Percentiles rank a stretch among this genome's conserved stretches.
Conservation (phyloP, 2,329 filamentous ascomycete genomes). For the Myriosclerotinia scirpicola region DNA sequence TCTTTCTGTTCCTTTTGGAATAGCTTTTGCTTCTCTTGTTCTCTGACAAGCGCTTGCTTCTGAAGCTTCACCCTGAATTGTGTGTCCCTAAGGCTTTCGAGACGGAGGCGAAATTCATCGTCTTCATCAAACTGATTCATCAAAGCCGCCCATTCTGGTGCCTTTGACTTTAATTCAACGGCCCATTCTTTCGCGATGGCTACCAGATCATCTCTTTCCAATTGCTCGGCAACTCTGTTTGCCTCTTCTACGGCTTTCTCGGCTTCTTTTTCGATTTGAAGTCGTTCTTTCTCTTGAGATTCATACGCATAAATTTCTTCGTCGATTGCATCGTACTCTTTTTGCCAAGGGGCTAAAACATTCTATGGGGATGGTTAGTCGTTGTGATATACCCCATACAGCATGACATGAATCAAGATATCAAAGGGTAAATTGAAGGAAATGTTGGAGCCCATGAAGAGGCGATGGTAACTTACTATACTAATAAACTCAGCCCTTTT, state of each 20-base stretch:
- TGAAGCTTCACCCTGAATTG: constrained; percentile 24
- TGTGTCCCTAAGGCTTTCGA: constrained; percentile 25
- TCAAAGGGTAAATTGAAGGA: too few relatives aligned
- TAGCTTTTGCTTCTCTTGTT: constrained; percentile 17
- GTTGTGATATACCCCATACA: background rate
- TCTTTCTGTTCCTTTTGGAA: constrained; percentile 17
- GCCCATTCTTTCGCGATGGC: constrained; percentile 11
- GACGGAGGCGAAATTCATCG: constrained; percentile 16
- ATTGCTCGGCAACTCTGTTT: constrained; percentile 26
- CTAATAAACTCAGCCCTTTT: constrained; percentile 29
- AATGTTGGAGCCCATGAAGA: background rate
- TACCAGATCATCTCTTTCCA: constrained; percentile 25
- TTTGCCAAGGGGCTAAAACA: constrained; percentile 32
- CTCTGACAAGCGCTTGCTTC: constrained; percentile 19
- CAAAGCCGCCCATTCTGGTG: constrained; percentile 19
- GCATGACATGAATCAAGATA: background rate
- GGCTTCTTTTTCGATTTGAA: constrained; percentile 27
- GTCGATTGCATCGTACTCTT: constrained; percentile 36
- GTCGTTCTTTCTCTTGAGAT: constrained; percentile 27
- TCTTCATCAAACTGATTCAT: constrained; percentile 17
- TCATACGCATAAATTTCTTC: constrained; percentile 35
- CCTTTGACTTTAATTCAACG: constrained; percentile 13
- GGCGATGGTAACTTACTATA: constrained; percentile 9
- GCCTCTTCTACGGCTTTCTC: constrained; percentile 29
- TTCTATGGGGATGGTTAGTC: constrained; percentile 20